These are phyloP conservation scores for Macrolepiota fuliginosa DNA, from an alignment of 768 basidiomycete species.

Conservation along the genomic window DNA sequence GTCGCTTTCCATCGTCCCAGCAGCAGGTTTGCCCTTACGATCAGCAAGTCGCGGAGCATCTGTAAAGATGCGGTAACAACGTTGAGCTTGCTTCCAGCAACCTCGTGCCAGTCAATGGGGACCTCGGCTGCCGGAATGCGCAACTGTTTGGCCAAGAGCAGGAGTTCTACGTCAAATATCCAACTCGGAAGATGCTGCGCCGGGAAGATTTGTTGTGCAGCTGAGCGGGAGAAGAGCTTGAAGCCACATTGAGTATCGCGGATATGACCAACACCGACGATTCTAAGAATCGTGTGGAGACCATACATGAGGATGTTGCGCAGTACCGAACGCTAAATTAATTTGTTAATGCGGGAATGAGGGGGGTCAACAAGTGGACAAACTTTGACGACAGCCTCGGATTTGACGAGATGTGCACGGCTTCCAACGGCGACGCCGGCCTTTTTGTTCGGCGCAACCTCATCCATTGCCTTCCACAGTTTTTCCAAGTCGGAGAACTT, in stretches of 20 bases:
- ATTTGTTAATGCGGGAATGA: neutral
- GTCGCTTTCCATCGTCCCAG: constrained; percentile 69
- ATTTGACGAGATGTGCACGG: constrained; percentile 88
- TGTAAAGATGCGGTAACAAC: constrained; percentile 82
- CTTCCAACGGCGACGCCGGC: constrained; percentile 81
- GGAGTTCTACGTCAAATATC: constrained; percentile 96
- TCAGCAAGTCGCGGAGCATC: constrained; percentile 85
- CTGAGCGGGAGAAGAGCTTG: constrained; percentile 86
- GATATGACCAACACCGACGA: constrained; percentile 88
- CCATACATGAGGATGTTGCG: constrained; percentile 95
- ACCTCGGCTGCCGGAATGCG: constrained; percentile 82
- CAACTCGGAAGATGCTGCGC: constrained; percentile 84
- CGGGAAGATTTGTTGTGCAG: constrained; percentile 83
- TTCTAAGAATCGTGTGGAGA: constrained; percentile 83
- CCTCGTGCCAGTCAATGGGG: constrained; percentile 91
- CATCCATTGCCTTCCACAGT: constrained; percentile 77
- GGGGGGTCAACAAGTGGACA: constrained; percentile 15
- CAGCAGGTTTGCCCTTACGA: constrained; percentile 80
- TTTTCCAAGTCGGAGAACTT: constrained; percentile 79
- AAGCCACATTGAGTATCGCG: constrained; percentile 97
- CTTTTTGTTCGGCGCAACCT: constrained; percentile 43
- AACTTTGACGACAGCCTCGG: constrained; percentile 93
- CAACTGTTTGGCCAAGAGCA: constrained; percentile 79
- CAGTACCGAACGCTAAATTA: constrained; percentile 71
- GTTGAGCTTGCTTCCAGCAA: constrained; percentile 88